These are phyloP conservation scores for Mortierella sp. DNA, from an alignment of 371 early-diverging fungal genomes.

Conservation along the genomic window DNA sequence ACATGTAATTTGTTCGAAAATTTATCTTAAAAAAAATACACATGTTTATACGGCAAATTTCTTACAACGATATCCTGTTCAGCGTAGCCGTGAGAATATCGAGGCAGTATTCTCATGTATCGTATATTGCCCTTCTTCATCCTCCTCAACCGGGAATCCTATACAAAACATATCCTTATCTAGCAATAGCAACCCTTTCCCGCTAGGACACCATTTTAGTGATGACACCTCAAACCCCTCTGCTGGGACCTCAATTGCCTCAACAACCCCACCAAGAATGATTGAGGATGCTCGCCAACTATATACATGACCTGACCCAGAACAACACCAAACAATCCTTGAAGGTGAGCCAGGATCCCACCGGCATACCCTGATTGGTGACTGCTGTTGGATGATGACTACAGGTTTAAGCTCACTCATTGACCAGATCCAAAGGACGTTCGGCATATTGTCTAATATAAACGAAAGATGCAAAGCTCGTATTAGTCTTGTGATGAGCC, in stretches of 20 bases:
- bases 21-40: too few relatives aligned
- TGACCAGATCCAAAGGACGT: conserved; percentile 54
- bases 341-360: conserved; percentile 45
- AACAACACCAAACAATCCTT: conserved; percentile 52
- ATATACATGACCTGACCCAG: conserved; percentile 33
- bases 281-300: conserved; percentile 34
- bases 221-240: conserved; percentile 46
- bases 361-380: conserved; percentile 44
- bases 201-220: conserved; percentile 53
- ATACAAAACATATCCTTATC: conserved; percentile 49
- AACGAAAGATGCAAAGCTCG: neutral
- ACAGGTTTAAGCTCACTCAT: conserved; percentile 25
- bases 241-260: conserved; percentile 43
- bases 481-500: neutral
- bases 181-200: conserved; percentile 35
- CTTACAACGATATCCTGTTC: neutral
- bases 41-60: too few relatives aligned
- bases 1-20: too few relatives aligned
- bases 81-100: conserved; percentile 31
- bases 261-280: conserved; percentile 31
- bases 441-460: conserved; percentile 51
- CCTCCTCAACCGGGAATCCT: conserved; percentile 43
- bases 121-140: conserved; percentile 45
- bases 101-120: conserved; percentile 40
- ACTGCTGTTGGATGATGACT: conserved; percentile 52